Percentiles rank a stretch among this genome's conserved stretches.
These are phyloP conservation scores for Aspergillus novoparasiticus DNA, from an alignment of 2,329 filamentous ascomycete species.

Conservation along the genomic window DNA sequence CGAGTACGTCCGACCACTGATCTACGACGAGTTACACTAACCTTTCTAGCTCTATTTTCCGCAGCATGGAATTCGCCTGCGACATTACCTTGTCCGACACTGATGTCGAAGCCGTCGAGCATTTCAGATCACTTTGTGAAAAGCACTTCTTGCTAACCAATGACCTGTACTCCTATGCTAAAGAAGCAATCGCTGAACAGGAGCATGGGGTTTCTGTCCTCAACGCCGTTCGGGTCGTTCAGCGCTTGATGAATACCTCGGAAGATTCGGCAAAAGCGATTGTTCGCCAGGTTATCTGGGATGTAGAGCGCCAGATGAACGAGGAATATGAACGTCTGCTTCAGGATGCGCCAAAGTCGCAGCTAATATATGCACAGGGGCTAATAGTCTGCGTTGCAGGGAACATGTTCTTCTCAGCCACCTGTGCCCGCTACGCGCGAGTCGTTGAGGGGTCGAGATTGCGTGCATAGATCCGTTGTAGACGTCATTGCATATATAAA, in stretches of 20 bases:
- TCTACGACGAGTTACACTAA: neutral
- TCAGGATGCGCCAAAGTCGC: neutral
- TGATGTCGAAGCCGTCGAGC: neutral
- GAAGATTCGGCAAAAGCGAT: conserved; percentile 4
- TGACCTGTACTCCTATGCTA: conserved; percentile 20
- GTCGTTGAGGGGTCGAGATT: conserved; percentile 14
- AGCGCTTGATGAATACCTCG: conserved; percentile 5
- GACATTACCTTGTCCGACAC: neutral
- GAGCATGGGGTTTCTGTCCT: conserved; percentile 3
- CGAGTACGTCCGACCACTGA: neutral
- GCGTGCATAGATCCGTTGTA: neutral
- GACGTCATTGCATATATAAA: neutral
- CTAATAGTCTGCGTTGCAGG: conserved; percentile 14
- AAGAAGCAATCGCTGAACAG: conserved; percentile 13
- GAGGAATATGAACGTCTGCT: conserved; percentile 11
- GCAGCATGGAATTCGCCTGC: conserved; percentile 13
- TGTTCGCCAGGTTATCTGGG: conserved; percentile 9
- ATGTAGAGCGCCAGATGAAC: conserved; percentile 15
- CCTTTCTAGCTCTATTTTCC: conserved; percentile 8
- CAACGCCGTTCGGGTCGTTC: conserved; percentile 16
- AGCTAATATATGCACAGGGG: conserved; percentile 10
- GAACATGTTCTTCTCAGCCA: conserved; percentile 22
- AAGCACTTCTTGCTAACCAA: conserved; percentile 18
- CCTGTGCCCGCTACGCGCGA: conserved; percentile 13
- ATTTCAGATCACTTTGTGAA: conserved; percentile 10